A percentile compares a stretch with the other conserved stretches of the same genome.
Evolutionary conservation across 139 green algal species (phyloP).

Genomic region (Chlamydomonas sphaeroides): DNA sequence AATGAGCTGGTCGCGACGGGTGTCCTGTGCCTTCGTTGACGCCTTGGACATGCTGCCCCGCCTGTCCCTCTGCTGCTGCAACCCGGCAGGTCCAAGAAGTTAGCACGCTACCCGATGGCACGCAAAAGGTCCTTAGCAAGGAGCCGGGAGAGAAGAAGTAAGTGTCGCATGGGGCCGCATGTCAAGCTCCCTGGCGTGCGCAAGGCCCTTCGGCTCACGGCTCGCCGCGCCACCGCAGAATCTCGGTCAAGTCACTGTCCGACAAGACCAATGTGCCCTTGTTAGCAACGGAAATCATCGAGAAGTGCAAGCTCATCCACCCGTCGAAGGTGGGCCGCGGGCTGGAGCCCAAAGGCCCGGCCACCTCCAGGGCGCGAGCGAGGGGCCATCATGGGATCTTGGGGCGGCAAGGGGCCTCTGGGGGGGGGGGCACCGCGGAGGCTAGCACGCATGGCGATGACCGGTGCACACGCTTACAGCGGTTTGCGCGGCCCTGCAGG

Average conservation of each 20-base stretch:
- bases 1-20: no score
- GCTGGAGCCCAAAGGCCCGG: no score
- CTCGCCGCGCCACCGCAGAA: constrained; percentile 41
- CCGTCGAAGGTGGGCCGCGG: constrained; percentile 67
- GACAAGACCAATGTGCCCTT: constrained; percentile 63
- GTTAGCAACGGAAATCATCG: constrained; percentile 75
- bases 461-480: no score
- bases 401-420: no score
- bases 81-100: constrained; percentile 1
- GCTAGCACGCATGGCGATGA: no score
- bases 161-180: constrained; percentile 13
- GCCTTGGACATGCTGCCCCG: constrained; percentile 12
- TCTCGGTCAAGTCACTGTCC: constrained; percentile 72
- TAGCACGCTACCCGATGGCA: constrained; percentile 41
- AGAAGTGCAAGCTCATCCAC: constrained; percentile 87
- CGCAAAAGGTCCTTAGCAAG: constrained; percentile 47
- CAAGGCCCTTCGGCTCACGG: no score
- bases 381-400: no score
- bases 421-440: no score
- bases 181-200: no score
- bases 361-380: no score
- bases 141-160: constrained; percentile 62
- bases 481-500: no score
- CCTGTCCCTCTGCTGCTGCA: background rate
- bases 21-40: no score